phyloP scores from a whole-genome alignment of 345 rosid genomes.

The Brassica carinata region DNA sequence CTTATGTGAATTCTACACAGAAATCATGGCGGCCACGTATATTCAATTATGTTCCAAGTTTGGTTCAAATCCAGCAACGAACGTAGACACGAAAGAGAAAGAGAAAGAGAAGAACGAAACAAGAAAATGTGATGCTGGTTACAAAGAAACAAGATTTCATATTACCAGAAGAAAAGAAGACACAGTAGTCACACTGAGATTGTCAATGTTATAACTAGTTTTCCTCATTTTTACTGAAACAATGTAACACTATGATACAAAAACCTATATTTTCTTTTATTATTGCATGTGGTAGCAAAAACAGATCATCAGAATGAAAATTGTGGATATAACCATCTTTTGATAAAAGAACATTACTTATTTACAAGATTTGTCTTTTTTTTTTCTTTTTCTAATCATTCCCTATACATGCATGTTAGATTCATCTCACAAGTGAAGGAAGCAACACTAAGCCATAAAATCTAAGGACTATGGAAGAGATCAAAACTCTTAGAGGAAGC shows the following conservation, averaged over 20 bases:
- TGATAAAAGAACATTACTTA: conserved; percentile 3
- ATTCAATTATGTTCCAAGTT: neutral
- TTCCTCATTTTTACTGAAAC: too few species aligned
- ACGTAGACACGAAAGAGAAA: neutral
- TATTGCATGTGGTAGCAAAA: too few species aligned
- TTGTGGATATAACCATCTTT: conserved; percentile 1
- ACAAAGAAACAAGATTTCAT: neutral
- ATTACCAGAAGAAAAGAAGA: neutral
- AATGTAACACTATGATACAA: too few species aligned
- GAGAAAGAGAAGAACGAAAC: neutral
- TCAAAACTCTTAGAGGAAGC: conserved; percentile 8
- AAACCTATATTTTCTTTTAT: too few species aligned
- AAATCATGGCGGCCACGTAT: neutral
- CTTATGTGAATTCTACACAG: neutral
- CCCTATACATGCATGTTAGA: conserved; percentile 27
- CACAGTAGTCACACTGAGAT: too few species aligned
- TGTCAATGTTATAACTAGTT: too few species aligned
- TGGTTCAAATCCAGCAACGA: neutral
- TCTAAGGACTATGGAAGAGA: conserved; percentile 12
- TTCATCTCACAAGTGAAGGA: conserved; percentile 16
- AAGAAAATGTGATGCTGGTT: neutral
- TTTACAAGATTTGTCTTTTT: conserved; percentile 27
- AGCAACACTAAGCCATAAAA: conserved; percentile 1
- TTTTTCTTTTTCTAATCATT: neutral
- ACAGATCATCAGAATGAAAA: neutral